These are phyloP conservation scores for Aaosphaeria pasadenensis DNA, from an alignment of 2,329 filamentous ascomycete species.

Conservation along the genomic window DNA sequence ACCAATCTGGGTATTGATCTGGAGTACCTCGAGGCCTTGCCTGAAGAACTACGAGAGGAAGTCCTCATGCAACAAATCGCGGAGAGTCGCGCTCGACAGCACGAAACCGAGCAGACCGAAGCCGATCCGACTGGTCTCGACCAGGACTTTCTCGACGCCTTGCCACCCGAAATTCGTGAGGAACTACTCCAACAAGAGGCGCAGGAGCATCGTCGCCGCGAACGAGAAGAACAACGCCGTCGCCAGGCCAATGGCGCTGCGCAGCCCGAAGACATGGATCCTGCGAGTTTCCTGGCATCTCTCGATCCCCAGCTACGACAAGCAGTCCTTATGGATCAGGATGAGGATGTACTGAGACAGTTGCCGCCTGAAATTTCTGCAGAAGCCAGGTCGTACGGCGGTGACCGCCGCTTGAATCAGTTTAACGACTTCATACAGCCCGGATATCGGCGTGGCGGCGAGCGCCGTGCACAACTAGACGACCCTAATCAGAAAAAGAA, in stretches of 20 bases:
- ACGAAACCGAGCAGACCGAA: slow-evolving; percentile 49
- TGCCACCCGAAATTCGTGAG: slow-evolving; percentile 83
- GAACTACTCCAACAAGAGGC: slow-evolving; percentile 91
- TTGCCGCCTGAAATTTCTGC: slow-evolving; percentile 82
- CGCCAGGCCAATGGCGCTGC: slow-evolving; percentile 52
- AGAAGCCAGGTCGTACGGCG: slow-evolving; percentile 73
- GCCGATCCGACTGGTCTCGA: slow-evolving; percentile 70
- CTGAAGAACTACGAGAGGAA: slow-evolving; percentile 93
- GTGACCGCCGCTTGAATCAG: slow-evolving; percentile 54
- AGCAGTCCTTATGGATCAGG: slow-evolving; percentile 86
- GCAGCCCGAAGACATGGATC: slow-evolving; percentile 74
- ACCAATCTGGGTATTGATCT: slow-evolving; percentile 92
- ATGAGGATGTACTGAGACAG: slow-evolving; percentile 79
- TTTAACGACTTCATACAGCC: slow-evolving; percentile 38
- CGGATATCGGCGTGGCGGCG: slow-evolving; percentile 23
- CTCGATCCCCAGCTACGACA: slow-evolving; percentile 81
- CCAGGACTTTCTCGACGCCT: slow-evolving; percentile 87
- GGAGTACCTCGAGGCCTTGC: slow-evolving; percentile 94
- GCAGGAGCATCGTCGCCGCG: slow-evolving; percentile 80
- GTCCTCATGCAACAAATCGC: slow-evolving; percentile 84
- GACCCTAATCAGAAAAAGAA: slow-evolving; percentile 61
- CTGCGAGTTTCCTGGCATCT: slow-evolving; percentile 87
- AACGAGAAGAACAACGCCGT: slow-evolving; percentile 77
- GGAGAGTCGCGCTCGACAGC: slow-evolving; percentile 46
- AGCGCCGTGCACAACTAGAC: slow-evolving; percentile 41